Percentiles rank a stretch among this genome's conserved stretches.
These are phyloP conservation scores for Sutorius australiensis DNA, from an alignment of 768 basidiomycete species.

Conservation along the genomic window DNA sequence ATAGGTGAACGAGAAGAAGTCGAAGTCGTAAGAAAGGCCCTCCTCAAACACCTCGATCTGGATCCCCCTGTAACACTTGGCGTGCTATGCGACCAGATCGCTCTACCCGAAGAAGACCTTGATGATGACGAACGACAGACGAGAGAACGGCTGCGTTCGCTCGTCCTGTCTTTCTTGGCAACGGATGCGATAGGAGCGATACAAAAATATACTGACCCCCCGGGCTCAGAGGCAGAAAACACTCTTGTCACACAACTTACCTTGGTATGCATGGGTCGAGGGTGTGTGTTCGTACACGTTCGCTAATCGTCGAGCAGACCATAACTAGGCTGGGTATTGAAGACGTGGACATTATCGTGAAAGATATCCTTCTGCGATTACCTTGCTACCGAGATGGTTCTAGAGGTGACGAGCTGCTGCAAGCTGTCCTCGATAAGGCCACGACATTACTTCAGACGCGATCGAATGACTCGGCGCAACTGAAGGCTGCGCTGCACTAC, in stretches of 20 bases:
- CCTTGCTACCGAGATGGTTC: constrained; percentile 38
- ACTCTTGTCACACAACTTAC: constrained; percentile 46
- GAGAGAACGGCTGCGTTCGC: constrained; percentile 51
- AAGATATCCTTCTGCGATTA: constrained; percentile 50
- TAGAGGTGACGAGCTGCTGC: constrained; percentile 39
- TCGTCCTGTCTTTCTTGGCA: constrained; percentile 59
- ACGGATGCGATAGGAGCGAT: constrained; percentile 48
- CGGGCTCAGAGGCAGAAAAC: constrained; percentile 44
- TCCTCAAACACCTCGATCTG: constrained; percentile 61
- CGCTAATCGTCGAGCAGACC: constrained; percentile 37
- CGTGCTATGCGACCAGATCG: constrained; percentile 67
- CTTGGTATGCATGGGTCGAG: constrained; percentile 37
- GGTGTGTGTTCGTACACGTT: background rate
- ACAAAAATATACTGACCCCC: constrained; percentile 40
- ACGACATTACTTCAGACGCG: constrained; percentile 30
- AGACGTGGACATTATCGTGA: constrained; percentile 47
- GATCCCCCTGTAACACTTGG: constrained; percentile 57
- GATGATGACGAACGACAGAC: constrained; percentile 59
- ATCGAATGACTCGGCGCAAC: constrained; percentile 28
- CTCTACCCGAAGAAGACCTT: constrained; percentile 44
- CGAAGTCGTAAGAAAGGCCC: constrained; percentile 53
- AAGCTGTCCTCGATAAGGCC: constrained; percentile 37
- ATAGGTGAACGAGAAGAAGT: constrained; percentile 68
- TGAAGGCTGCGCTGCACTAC: constrained; percentile 40
- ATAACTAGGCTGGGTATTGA: constrained; percentile 40